A percentile compares a stretch with the other conserved stretches of the same genome.
These are phyloP conservation scores for Parastagonospora nodorum DNA, from an alignment of 2,329 filamentous ascomycete species.

Conservation along the genomic window DNA sequence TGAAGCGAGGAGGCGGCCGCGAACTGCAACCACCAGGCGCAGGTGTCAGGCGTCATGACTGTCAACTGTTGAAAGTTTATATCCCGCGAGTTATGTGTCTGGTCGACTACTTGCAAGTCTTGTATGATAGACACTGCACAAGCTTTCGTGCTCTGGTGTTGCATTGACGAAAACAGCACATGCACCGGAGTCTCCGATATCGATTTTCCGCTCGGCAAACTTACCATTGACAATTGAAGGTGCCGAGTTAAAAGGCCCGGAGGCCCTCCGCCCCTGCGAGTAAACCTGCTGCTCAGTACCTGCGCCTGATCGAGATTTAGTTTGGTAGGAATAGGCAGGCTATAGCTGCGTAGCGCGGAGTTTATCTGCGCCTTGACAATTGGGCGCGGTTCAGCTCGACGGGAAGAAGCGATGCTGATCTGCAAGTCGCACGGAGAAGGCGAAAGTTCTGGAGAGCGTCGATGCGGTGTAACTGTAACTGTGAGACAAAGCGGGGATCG, in stretches of 20 bases:
- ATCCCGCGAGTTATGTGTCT: neutral
- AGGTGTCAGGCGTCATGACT: neutral
- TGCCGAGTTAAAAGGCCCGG: neutral
- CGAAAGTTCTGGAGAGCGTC: neutral
- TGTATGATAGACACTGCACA: no score
- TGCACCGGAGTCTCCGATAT: no score
- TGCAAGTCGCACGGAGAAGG: neutral
- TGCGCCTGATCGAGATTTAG: neutral
- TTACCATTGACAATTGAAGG: no score
- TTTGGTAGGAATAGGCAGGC: constrained; percentile 10
- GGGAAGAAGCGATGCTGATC: constrained; percentile 1
- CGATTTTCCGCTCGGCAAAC: no score
- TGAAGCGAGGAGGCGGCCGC: no score
- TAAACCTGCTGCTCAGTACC: neutral
- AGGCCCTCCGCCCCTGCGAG: neutral
- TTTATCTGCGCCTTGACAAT: constrained; percentile 3
- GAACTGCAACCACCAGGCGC: neutral
- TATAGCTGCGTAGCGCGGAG: constrained; percentile 9
- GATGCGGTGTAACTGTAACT: neutral
- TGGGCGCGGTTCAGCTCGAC: neutral
- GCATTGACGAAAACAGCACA: no score
- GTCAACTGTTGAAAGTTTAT: neutral
- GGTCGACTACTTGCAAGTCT: neutral
- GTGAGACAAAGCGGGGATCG: neutral
- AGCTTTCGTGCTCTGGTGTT: no score